phyloP scores from a whole-genome alignment of 1,139 yeast species.

The Pichia sp. region DNA sequence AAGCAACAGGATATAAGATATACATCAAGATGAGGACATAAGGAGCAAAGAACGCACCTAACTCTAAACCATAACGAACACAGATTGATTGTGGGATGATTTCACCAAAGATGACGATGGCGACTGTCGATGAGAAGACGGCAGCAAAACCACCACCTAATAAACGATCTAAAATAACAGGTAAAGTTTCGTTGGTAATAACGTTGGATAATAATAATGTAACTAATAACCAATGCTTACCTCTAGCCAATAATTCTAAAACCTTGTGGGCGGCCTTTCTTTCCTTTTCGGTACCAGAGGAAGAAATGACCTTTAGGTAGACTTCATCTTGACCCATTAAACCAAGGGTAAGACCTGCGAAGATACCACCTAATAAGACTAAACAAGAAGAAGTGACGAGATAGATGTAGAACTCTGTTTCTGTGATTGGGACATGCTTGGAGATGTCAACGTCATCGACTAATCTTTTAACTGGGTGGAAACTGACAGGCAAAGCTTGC shows the following conservation, averaged over 20 bases:
- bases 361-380: conserved; percentile 90
- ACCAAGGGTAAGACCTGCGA: conserved; percentile 94
- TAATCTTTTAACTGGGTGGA: conserved; percentile 12
- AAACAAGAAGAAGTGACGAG: conserved; percentile 60
- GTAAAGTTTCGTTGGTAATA: conserved; percentile 92
- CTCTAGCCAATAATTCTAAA: conserved; percentile 66
- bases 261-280: conserved; percentile 74
- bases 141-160: conserved; percentile 99
- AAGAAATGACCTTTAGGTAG: conserved; percentile 69
- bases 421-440: conserved; percentile 23
- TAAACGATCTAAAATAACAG: conserved; percentile 88
- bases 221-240: conserved; percentile 98
- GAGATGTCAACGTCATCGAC: background rate
- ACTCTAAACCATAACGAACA: conserved; percentile 88
- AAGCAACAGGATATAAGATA: conserved; percentile 87
- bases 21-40: conserved; percentile 87
- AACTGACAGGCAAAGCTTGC: conserved; percentile 16
- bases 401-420: conserved; percentile 49
- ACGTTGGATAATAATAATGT: conserved; percentile 84
- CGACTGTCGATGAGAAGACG: conserved; percentile 85
- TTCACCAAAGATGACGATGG: conserved; percentile 94
- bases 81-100: conserved; percentile 93
- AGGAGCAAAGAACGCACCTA: conserved; percentile 90
- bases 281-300: conserved; percentile 58
- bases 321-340: conserved; percentile 99